Conservation (phyloP, 2,329 filamentous ascomycete species). For the Alternaria gansuensis region DNA sequence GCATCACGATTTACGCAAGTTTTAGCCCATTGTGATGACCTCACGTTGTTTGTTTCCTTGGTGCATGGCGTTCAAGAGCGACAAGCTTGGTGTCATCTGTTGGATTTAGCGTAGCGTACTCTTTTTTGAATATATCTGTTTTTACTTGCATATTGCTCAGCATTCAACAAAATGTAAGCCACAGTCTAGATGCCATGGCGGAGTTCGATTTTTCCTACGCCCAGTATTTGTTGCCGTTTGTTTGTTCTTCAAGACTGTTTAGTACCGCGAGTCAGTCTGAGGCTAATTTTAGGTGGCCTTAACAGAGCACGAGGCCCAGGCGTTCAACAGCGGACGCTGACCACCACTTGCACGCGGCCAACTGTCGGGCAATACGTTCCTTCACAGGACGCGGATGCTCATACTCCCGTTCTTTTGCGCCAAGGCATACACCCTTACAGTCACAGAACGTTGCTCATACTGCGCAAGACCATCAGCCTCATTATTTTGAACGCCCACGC, state of each 20-base stretch:
- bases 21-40: neutral
- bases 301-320: slow-evolving; percentile 26
- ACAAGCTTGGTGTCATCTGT: slow-evolving; percentile 9
- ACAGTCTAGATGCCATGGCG: neutral
- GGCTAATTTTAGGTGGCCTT: slow-evolving; percentile 19
- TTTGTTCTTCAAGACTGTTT: slow-evolving; percentile 3
- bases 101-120: slow-evolving; percentile 12
- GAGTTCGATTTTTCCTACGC: neutral
- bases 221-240: slow-evolving; percentile 10
- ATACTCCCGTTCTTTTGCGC: slow-evolving; percentile 13
- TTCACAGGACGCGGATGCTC: slow-evolving; percentile 12
- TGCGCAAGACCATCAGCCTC: neutral
- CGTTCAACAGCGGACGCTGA: slow-evolving; percentile 15
- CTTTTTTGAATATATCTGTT: slow-evolving; percentile 11
- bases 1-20: neutral
- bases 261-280: slow-evolving; percentile 4
- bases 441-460: neutral
- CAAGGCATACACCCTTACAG: neutral
- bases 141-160: slow-evolving; percentile 16
- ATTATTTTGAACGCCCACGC: neutral
- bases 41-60: slow-evolving; percentile 2
- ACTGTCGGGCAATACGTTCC: neutral
- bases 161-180: neutral
- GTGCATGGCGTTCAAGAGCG: slow-evolving; percentile 13
- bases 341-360: slow-evolving; percentile 14